phyloP scores from a whole-genome alignment of 176 grass and related monocot species.

The Phyllostachys edulis region DNA sequence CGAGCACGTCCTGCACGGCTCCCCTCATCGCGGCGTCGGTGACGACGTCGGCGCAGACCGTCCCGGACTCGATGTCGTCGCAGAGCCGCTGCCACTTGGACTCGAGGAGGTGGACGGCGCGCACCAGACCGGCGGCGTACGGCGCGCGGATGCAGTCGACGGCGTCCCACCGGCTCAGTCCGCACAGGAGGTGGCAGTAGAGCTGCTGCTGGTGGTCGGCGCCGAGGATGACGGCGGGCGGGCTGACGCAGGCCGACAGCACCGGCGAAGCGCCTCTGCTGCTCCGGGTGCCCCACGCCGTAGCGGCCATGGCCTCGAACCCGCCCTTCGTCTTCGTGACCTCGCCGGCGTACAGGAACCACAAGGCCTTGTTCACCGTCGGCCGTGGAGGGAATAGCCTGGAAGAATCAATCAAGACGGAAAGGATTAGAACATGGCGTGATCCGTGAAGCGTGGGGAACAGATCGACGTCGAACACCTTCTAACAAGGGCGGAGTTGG shows the following conservation, averaged over 20 bases:
- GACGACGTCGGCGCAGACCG: neutral
- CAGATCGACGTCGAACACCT: neutral
- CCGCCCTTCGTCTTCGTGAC: conserved; percentile 35
- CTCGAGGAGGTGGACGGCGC: conserved; percentile 26
- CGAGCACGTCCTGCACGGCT: conserved; percentile 25
- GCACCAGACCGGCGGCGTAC: conserved; percentile 32
- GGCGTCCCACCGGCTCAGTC: conserved; percentile 5
- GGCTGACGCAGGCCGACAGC: conserved; percentile 25
- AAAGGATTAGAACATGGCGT: neutral
- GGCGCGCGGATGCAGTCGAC: conserved; percentile 29
- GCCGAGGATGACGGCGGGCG: conserved; percentile 17
- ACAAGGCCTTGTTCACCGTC: conserved; percentile 19
- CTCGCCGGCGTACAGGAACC: conserved; percentile 38
- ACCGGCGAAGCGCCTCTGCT: conserved; percentile 2
- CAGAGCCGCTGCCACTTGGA: conserved; percentile 32
- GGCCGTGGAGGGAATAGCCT: conserved; percentile 31
- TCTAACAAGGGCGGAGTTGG: conserved; percentile 21
- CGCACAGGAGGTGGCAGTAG: conserved; percentile 43
- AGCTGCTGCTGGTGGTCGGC: conserved; percentile 28
- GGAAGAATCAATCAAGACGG: neutral
- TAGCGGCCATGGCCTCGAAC: conserved; percentile 26
- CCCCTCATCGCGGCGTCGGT: conserved; percentile 18
- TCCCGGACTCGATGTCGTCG: conserved; percentile 34
- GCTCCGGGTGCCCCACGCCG: conserved; percentile 22
- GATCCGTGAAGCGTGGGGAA: neutral